Evolutionary conservation across 2,329 filamentous ascomycete species (phyloP), one percentile per base, ranked within the genome.

Genomic region (Ceratocystis colombiana): DNA sequence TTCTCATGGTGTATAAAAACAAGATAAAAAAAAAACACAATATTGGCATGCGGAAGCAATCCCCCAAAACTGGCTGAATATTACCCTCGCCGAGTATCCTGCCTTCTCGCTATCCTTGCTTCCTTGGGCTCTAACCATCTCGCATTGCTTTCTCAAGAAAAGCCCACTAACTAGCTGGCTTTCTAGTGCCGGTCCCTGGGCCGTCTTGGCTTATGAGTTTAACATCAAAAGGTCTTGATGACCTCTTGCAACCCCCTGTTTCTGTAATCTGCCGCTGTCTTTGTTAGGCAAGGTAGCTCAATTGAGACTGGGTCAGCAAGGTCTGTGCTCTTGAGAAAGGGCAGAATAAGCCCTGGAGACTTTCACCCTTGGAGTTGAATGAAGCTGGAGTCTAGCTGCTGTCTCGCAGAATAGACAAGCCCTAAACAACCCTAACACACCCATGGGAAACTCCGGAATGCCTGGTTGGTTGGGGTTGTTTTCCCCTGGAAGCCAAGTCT

Each of bases 221-320:
- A 63, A 63, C 61, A 25, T 37, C 61, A 28, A 63, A 63, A 63
- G 61, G 61, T 63, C 61, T 50, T 37, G 15, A 62, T 53, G 53
- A 33, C 53, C 22, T 59, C n/a, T 17, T 48, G 20, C 41, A 46
- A 44, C n/a, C 33, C 41, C 25, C 37, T 48, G 20, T 44, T 37
- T 17, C 12, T 46, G n/a, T 28, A 46, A 41, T 62, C 61, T 62
- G 25, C 61, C 41, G 41, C 41, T 62, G n/a, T 62, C 37, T 62
- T 62, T 62, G 30, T 62, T 30, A 45, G 41, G 30, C 41, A 30
- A 45, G n/a, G 25, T 62, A 62, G 20, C 37, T 62, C 7, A 20
- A 28, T 46, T 25, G 5, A 22, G 33, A 62, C 33, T 44, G 37
- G n/a, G 61, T 3, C 7, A 15, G 4, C 53, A 59, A 59, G 53